These are phyloP conservation scores for Eucalyptus guilfoylei DNA, from an alignment of 345 rosid genomes.

Conservation along the genomic window DNA sequence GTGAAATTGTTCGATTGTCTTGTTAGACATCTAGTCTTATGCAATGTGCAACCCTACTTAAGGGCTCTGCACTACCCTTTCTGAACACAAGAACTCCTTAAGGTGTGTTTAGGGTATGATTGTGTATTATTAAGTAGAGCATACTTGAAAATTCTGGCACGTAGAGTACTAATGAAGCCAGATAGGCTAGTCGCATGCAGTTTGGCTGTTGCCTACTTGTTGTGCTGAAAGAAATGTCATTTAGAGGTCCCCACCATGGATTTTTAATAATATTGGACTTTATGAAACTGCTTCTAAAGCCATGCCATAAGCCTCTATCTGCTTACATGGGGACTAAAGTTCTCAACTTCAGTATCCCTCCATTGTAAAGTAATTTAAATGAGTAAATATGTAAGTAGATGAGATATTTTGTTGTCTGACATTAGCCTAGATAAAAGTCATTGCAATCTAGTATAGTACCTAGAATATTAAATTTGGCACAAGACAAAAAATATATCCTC, in stretches of 20 bases:
- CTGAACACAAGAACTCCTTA: neutral
- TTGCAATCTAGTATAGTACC: neutral
- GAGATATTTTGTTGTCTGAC: neutral
- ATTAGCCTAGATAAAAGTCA: neutral
- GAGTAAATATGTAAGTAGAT: neutral
- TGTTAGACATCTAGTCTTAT: neutral
- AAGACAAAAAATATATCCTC: neutral
- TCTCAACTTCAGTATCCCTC: neutral
- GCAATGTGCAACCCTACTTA: neutral
- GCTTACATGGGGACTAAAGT: neutral
- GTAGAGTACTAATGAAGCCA: neutral
- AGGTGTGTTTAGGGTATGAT: neutral
- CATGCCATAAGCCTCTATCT: neutral
- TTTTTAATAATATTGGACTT: neutral
- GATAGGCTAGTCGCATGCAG: neutral
- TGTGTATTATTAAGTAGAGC: neutral
- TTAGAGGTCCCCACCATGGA: neutral
- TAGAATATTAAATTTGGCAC: neutral
- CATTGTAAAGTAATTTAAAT: neutral
- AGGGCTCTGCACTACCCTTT: neutral
- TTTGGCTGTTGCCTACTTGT: neutral
- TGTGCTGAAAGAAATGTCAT: neutral
- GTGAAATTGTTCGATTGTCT: neutral
- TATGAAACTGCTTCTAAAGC: neutral
- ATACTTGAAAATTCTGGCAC: neutral